Conservation (phyloP, 805 yeast species). For the Kluyveromyces dobzhanskii region DNA sequence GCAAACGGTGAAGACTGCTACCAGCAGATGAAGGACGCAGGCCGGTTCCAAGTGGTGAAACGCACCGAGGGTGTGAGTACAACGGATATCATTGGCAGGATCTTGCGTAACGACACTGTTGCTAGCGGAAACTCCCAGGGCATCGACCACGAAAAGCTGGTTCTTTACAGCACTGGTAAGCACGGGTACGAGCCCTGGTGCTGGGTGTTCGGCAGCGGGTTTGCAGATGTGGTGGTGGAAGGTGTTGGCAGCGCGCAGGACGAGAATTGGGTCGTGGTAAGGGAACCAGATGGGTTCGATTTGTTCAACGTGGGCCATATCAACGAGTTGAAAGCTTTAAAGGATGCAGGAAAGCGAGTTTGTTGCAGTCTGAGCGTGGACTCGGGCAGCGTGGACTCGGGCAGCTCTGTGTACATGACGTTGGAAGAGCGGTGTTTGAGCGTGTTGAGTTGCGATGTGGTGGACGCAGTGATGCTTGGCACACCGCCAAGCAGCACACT, state of each 20-base stretch:
- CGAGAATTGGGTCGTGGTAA: conserved; percentile 39
- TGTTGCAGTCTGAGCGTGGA: conserved; percentile 46
- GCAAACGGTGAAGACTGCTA: conserved; percentile 94
- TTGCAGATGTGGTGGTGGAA: conserved; percentile 25
- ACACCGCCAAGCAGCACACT: not conserved
- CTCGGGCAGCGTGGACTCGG: conserved; percentile 19
- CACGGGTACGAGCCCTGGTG: conserved; percentile 50
- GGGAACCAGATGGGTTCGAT: conserved; percentile 75
- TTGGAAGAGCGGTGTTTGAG: conserved; percentile 77
- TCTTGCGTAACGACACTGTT: conserved; percentile 36
- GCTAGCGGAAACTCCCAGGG: not conserved
- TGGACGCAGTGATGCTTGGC: conserved; percentile 57
- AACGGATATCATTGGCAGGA: conserved; percentile 87
- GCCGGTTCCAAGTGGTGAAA: conserved; percentile 84
- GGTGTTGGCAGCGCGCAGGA: conserved; percentile 15
- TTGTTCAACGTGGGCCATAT: conserved; percentile 92
- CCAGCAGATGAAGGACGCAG: conserved; percentile 69
- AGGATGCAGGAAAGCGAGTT: conserved; percentile 58
- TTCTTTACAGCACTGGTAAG: conserved; percentile 50
- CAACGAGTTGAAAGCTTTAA: conserved; percentile 55
- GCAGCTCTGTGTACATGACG: conserved; percentile 77
- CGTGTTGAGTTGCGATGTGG: conserved; percentile 78
- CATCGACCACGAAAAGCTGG: conserved; percentile 19
- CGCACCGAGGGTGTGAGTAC: conserved; percentile 92
- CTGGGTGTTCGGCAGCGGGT: conserved; percentile 45